Conservation (phyloP, 192 early-diverging fungal genomes). For the Allomyces macrogynus region DNA sequence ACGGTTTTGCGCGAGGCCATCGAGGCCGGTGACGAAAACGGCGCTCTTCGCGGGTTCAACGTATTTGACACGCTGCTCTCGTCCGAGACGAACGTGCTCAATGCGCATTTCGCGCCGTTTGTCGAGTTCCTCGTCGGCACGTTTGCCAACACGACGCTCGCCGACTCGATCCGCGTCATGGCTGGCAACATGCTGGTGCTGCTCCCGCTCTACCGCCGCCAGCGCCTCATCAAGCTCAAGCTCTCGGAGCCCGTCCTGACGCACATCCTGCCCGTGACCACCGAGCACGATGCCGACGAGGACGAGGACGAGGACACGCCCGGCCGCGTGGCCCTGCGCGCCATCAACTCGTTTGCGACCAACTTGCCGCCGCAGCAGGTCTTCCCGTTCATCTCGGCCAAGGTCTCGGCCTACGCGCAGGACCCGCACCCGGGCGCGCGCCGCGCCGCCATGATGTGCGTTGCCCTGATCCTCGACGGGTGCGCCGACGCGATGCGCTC, state of each 20-base stretch:
- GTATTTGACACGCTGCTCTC: constrained; percentile 63
- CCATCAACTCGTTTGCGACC: constrained; percentile 60
- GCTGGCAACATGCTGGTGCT: constrained; percentile 10
- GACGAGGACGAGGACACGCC: constrained; percentile 29
- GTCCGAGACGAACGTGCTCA: constrained; percentile 55
- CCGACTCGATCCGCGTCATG: constrained; percentile 49
- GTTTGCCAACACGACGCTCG: constrained; percentile 43
- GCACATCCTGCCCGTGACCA: constrained; percentile 58
- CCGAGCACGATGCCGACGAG: constrained; percentile 62
- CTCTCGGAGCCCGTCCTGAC: constrained; percentile 59
- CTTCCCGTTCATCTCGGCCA: constrained; percentile 53
- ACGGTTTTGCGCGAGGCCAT: constrained; percentile 63
- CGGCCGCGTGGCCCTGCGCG: constrained; percentile 30
- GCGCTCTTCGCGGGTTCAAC: constrained; percentile 58
- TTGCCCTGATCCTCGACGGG: constrained; percentile 63
- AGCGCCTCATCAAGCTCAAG: constrained; percentile 38
- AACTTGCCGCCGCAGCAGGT: constrained; percentile 72
- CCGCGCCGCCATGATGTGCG: constrained; percentile 71
- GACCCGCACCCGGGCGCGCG: constrained; percentile 49
- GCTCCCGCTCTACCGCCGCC: background rate
- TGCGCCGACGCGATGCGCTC: constrained; percentile 66
- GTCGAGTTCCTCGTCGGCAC: constrained; percentile 61
- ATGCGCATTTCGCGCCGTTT: constrained; percentile 54
- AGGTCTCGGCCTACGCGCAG: constrained; percentile 60
- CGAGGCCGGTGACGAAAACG: constrained; percentile 49